These are phyloP conservation scores for Magnusiomyces tetraspermus DNA, from an alignment of 1,139 yeast genomes.

Conservation along the genomic window DNA sequence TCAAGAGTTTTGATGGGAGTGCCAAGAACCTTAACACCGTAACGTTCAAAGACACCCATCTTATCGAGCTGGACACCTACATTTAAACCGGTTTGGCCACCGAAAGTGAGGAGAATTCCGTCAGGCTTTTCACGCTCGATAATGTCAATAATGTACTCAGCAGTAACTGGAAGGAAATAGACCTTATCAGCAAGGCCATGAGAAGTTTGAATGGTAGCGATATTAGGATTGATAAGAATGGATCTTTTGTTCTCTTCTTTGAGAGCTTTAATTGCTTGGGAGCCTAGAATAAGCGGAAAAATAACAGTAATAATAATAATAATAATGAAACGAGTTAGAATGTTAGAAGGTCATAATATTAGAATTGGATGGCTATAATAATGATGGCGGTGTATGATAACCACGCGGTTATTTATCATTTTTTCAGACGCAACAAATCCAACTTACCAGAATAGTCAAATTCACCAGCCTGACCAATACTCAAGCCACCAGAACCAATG, in stretches of 20 bases:
- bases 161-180: slow-evolving; percentile 92
- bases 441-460: slow-evolving; percentile 80
- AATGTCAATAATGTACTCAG: slow-evolving; percentile 88
- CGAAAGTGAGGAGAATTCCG: slow-evolving; percentile 89
- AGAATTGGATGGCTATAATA: too few relatives aligned
- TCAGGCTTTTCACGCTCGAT: slow-evolving; percentile 95
- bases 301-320: background rate
- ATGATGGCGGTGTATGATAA: too few relatives aligned
- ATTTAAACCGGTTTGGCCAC: slow-evolving; percentile 96
- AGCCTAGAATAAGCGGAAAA: slow-evolving; percentile 35
- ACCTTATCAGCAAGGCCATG: slow-evolving; percentile 97
- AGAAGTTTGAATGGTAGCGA: slow-evolving; percentile 97
- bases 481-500: slow-evolving; percentile 94
- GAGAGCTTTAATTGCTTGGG: slow-evolving; percentile 59
- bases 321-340: too few relatives aligned
- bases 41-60: slow-evolving; percentile 86
- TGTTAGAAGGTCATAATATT: too few relatives aligned
- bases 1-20: slow-evolving; percentile 93
- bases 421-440: too few relatives aligned
- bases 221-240: slow-evolving; percentile 89
- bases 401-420: too few relatives aligned
- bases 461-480: slow-evolving; percentile 99
- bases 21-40: slow-evolving; percentile 89
- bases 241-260: slow-evolving; percentile 97
- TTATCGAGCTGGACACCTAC: slow-evolving; percentile 92